Evolutionary conservation across 345 rosid genomes (phyloP), one percentile per base, ranked within the genome.

Genomic region (Raphanus raphanistrum): DNA sequence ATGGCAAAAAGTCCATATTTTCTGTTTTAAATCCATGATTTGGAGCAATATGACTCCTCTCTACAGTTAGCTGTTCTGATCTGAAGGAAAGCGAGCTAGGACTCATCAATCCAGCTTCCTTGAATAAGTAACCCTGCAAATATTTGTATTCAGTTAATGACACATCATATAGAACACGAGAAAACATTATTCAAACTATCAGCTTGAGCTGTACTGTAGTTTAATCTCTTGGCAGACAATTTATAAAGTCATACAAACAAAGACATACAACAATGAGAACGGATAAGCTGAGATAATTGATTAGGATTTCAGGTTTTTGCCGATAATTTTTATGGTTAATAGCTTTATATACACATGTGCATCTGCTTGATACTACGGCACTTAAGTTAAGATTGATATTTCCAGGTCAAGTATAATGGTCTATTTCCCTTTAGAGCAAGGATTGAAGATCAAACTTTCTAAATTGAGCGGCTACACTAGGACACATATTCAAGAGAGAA

Each of bases 91-190:
- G 7, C 25, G 69, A 72, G 60, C 82, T 71, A 45, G 81, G 64
- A 80, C 73, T 84, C 52, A 62, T 65, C 32, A 52, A 84, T 76
- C 70, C 86, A 75, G 82, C 80, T 82, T 82, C 83, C 73, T 78
- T 87, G 57, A 61, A 41, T 32, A 84, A 73, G 71, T 29, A 79
- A 68, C 13, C 63, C 84, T 75, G 83, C 75, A 85, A 78, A 78
- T 45, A 64, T 59, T 80, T 76, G 15, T 16, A 61, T 68, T 57
- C 6, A 4, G 17, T 80, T 58, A 80, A 57, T 28, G 25, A 45
- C 60, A 73, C 65, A 62, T 73, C 36, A 50, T 62, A 68, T 54
- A 17, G 59, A 38, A 43, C 58, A 72, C 57, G 48, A 63, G 21
- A 52, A 52, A 15, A 5, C 5, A 52, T 48, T 43, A 29, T 57